Evolutionary conservation across 306 rosid species (phyloP).

Genomic region (Delonix regia): DNA sequence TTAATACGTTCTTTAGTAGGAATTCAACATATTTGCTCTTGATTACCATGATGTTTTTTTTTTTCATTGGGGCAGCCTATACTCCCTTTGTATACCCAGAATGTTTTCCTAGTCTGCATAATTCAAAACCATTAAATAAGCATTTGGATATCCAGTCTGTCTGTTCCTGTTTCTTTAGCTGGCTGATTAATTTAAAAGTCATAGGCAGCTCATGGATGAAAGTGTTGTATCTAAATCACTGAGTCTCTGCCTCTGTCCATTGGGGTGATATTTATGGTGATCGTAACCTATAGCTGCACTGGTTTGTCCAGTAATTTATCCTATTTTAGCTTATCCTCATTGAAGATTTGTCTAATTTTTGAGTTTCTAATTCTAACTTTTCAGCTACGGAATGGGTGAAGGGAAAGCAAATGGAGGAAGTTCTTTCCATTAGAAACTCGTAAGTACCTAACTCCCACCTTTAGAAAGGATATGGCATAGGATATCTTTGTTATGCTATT

Average conservation of each 20-base stretch:
- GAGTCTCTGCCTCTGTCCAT: too few species aligned
- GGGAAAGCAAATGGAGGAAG: constrained; percentile 93
- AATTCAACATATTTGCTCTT: not conserved
- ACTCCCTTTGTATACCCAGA: not conserved
- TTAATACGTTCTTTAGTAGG: not conserved
- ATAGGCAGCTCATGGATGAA: not conserved
- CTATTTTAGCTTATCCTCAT: not conserved
- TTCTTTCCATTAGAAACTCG: constrained; percentile 82
- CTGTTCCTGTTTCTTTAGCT: too few species aligned
- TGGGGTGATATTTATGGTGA: not conserved
- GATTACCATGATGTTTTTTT: not conserved
- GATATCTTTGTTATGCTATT: too few species aligned
- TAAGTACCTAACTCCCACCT: constrained; percentile 37
- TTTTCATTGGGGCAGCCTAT: not conserved
- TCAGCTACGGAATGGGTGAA: constrained; percentile 98
- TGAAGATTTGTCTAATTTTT: constrained; percentile 34
- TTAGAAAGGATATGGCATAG: not conserved
- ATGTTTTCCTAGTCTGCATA: too few species aligned
- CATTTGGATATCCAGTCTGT: too few species aligned
- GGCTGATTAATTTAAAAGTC: not conserved
- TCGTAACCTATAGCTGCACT: not conserved
- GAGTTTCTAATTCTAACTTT: constrained; percentile 32
- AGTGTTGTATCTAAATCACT: not conserved
- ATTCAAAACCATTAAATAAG: too few species aligned
- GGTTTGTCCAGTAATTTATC: not conserved